Evolutionary conservation across 73 alveolate species (phyloP), one percentile per base, ranked within the genome.

Genomic region (Paramecium pentaurelia): DNA sequence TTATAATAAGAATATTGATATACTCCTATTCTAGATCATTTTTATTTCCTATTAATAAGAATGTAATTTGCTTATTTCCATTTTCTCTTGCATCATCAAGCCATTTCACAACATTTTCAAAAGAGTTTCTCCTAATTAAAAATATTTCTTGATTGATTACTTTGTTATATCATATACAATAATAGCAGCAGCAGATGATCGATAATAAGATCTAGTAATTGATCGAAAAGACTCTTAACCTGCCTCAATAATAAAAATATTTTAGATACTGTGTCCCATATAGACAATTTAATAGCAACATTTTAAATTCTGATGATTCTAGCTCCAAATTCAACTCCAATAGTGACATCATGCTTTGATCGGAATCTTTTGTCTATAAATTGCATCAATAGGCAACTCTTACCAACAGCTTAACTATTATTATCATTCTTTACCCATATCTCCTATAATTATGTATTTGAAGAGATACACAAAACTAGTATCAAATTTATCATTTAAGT

Each of bases 251-350:
- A 71, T 34, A 18, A 38, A n/a, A 71, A 16, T 16, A 54, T 54
- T 37, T 71, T 86, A 25, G 80, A 86, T 95, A 95, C 99, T 86
- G 99, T 97, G 92, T 97, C 99, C 99, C 99, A 97, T 64, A 97
- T 97, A 86, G 97, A 96, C 34, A 97, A 92, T 95, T 97, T 97
- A 44, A 97, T 93, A 37, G 94, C 86, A 86, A 96, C 94, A 54
- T 94, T 90, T 70, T 97, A 71, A 47, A 97, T 86, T 54, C 96
- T 86, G 28, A 97, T 93, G 30, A 96, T 97, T 92, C 98, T 95
- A 12, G 99, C 99, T 27, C 99, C 99, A 86, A 97, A 97, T 93
- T 97, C 99, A 12, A 97, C 99, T 22, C 99, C 99, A 30, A 97
- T 95, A 8, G 99, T 97, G 11, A 96, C 96, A 88, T 97, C 99